Evolutionary conservation across 306 rosid genomes (phyloP), one percentile per base, ranked within the genome.

Genomic region (Lotus japonicus): DNA sequence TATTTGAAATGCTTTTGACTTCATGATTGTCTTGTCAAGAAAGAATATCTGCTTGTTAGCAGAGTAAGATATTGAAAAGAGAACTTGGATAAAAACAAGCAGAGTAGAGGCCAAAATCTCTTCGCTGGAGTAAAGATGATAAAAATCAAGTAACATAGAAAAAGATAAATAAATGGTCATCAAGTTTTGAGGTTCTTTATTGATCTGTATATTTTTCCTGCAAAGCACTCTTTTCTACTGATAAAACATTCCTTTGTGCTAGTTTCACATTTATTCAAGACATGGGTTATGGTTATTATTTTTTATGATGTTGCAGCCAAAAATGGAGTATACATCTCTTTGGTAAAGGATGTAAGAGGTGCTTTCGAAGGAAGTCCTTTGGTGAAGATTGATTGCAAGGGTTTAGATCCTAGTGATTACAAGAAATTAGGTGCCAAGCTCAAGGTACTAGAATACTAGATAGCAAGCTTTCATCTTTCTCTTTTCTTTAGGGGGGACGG

Each of bases 341-440:
- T 94, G 71, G 96, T 90, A 79, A 73, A 83, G 68, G 96, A 90
- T 63, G 97, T 86, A 12, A 82, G 84, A 80, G 81, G 84, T 80
- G 98, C 97, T 73, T 88, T 94, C 70, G 98, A 90, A 88, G 98
- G 90, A 75, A 86, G 97, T 70, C 83, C 81, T 43, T 70, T 94
- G 69, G 97, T 78, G 84, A 94, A 86, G 76, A 61, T 94, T 72
- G 91, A 90, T 78, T 94, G 99, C 80, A 82, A 35, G 59, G 96
- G 95, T 57, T 82, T 94, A 95, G 92, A 90, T 51, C 84, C 97
- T 28, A 90, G 95, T 68, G 99, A 94, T 82, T 94, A 94, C 87
- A 94, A 88, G 86, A 94, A 87, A 86, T 36, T 90, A 76, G 97
- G 97, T 41, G 97, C 90, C 77, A 94, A 94, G 79, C 96, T 94